These are phyloP conservation scores for Nothopassalora personata DNA, from an alignment of 2,329 filamentous ascomycete species.

Conservation along the genomic window DNA sequence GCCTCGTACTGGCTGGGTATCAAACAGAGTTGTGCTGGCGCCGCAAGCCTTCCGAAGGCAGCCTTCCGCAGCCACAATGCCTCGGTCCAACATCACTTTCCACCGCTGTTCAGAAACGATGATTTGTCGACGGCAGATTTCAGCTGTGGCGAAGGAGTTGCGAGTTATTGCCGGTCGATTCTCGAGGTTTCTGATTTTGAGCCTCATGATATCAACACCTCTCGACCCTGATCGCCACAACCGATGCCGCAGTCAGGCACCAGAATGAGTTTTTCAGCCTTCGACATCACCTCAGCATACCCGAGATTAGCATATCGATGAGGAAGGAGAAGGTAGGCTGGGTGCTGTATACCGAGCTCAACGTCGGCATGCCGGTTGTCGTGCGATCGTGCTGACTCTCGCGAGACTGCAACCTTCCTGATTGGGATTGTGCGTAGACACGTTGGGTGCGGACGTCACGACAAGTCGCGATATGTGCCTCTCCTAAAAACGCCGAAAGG, in stretches of 20 bases:
- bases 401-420: too few species aligned
- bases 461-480: too few species aligned
- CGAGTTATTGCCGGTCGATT: neutral
- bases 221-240: neutral
- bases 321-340: neutral
- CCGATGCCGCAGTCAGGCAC: neutral
- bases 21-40: neutral
- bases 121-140: neutral
- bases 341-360: neutral
- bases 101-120: neutral
- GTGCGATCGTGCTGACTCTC: neutral
- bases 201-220: neutral
- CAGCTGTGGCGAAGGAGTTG: neutral
- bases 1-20: neutral
- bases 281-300: neutral
- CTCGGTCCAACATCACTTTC: neutral
- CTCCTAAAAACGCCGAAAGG: too few species aligned
- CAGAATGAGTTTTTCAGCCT: neutral
- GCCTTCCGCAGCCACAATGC: neutral
- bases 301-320: neutral
- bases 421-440: too few species aligned
- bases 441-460: too few species aligned
- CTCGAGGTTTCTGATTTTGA: neutral
- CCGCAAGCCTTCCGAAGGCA: neutral
- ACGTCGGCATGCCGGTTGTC: neutral